A percentile compares a stretch with the other conserved stretches of the same genome.
Conservation (phyloP, 2,329 filamentous ascomycete species). For the Pyrenophora tritici-repentis region DNA sequence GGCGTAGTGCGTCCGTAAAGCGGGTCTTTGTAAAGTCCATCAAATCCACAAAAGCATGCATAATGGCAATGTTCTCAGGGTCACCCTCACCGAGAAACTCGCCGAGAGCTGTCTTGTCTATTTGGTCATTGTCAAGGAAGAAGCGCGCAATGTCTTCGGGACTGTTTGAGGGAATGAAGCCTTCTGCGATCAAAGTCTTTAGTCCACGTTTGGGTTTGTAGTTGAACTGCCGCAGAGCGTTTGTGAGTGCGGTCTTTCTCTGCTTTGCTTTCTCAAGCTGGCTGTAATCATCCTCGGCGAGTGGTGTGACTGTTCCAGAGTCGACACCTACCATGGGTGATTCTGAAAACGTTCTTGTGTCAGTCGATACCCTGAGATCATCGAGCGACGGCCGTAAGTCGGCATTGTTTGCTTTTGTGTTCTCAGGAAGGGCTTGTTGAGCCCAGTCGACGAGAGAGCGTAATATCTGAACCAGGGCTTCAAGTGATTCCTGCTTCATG, state of each 20-base stretch:
- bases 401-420: slow-evolving; percentile 49
- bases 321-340: slow-evolving; percentile 62
- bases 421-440: slow-evolving; percentile 64
- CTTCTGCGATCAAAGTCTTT: slow-evolving; percentile 79
- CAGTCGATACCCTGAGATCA: slow-evolving; percentile 74
- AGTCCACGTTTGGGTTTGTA: slow-evolving; percentile 96
- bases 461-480: slow-evolving; percentile 85
- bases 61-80: slow-evolving; percentile 89
- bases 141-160: slow-evolving; percentile 86
- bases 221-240: slow-evolving; percentile 91
- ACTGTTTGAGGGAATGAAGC: slow-evolving; percentile 80
- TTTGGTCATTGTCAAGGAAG: slow-evolving; percentile 75
- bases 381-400: slow-evolving; percentile 61
- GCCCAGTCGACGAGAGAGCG: slow-evolving; percentile 94
- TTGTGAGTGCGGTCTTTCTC: slow-evolving; percentile 86
- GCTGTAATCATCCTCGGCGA: slow-evolving; percentile 82
- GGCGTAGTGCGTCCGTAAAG: slow-evolving; percentile 88
- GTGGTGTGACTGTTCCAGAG: slow-evolving; percentile 51
- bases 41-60: slow-evolving; percentile 95
- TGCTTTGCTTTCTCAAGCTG: slow-evolving; percentile 95
- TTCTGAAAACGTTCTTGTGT: slow-evolving; percentile 66
- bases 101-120: slow-evolving; percentile 91
- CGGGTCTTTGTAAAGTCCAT: slow-evolving; percentile 93
- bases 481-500: slow-evolving; percentile 86
- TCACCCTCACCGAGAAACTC: slow-evolving; percentile 96